Evolutionary conservation across 2,329 filamentous ascomycete species (phyloP), one percentile per base, ranked within the genome.

Genomic region (Scorias spongiosa): DNA sequence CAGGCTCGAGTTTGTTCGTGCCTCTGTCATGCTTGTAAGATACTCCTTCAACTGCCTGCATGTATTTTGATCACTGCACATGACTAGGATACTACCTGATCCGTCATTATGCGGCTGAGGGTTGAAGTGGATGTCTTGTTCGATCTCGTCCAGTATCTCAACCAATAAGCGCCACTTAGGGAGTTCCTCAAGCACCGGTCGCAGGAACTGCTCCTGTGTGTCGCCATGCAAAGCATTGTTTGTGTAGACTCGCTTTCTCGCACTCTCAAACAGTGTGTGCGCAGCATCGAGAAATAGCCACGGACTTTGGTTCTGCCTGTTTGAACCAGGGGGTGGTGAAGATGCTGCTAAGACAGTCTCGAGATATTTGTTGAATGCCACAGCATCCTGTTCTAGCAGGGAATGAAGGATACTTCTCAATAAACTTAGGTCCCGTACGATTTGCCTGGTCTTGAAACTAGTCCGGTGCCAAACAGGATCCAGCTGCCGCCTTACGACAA

Each of bases 391-490:
- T 2, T 81, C 81, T 20, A 98, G 72, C 15, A 98, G 70, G 41
- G 74, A 75, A 54, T 89, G 82, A 12, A 98, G 72, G 61, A 96
- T 81, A 17, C 78, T 79, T 45, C 89, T 76, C 32, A 98, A 71
- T 14, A 94, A 79, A 0, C 81, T 82, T 52, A 98, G 63, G 59
- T 96, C 91, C 54, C 80, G 82, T 45, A 93, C 89, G 52, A 98
- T 94, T 63, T 95, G 88, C 55, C 83, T 85, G 2, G 89, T 96
- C 63, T 91, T 87, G 72, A 84, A 93, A 61, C 84, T 95, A 42
- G 94, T 84, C 43, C 91, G 78, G 66, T 98, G 91, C 91, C 91
- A 98, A 46, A 96, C 88, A 4, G 89, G 88, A 57, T 96, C 88
- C 14, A 98, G 69, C 62, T 98, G 91, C 46, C 88, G 76, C 48